These are phyloP conservation scores for Melaleuca quinquenervia DNA, from an alignment of 345 rosid genomes.

Conservation along the genomic window DNA sequence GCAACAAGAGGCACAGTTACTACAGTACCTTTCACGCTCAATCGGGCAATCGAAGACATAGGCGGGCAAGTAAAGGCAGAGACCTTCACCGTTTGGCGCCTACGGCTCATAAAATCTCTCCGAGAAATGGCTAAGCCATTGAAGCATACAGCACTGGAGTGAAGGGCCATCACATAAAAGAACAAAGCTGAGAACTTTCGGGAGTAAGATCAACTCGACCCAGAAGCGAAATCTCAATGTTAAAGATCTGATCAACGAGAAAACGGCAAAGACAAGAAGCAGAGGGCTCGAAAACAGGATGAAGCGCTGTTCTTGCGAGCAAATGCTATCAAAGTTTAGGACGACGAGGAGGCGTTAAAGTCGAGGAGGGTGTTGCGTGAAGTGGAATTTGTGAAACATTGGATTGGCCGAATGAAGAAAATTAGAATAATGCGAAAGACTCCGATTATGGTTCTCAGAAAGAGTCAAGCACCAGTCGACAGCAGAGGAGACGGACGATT, in stretches of 20 bases:
- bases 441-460: neutral
- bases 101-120: neutral
- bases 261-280: neutral
- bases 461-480: neutral
- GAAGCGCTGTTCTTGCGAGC: neutral
- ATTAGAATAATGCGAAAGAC: neutral
- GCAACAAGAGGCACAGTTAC: neutral
- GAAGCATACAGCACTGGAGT: constrained; percentile 10
- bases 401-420: neutral
- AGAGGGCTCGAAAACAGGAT: neutral
- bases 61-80: constrained; percentile 5
- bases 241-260: neutral
- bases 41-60: constrained; percentile 3
- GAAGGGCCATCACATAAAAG: constrained; percentile 23
- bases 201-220: neutral
- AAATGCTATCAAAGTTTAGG: neutral
- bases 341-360: neutral
- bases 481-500: neutral
- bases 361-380: neutral
- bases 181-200: neutral
- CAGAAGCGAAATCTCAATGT: neutral
- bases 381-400: neutral
- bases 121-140: constrained; percentile 6
- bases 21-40: constrained; percentile 5
- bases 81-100: constrained; percentile 5